A percentile compares a stretch with the other conserved stretches of the same genome.
Evolutionary conservation across 2,329 filamentous ascomycete species (phyloP).

Genomic region (Penicillium sp.): DNA sequence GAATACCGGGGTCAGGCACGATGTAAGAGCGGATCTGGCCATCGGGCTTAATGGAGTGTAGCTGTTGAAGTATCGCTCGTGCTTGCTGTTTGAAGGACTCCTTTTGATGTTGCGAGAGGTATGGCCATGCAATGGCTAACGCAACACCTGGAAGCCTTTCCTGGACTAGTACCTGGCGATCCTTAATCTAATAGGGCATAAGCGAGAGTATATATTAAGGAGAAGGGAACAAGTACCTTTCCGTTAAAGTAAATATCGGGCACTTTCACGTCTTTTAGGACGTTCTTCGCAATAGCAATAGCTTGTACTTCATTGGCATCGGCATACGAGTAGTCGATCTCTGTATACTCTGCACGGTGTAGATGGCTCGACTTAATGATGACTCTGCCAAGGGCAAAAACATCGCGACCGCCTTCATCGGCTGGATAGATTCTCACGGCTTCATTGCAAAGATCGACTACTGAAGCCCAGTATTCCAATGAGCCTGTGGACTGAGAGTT

Average conservation of each 20-base stretch:
- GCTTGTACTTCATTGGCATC: constrained; percentile 45
- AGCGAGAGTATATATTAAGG: not conserved
- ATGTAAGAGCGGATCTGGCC: constrained; percentile 19
- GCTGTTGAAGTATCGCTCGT: constrained; percentile 30
- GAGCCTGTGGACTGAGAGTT: constrained; percentile 54
- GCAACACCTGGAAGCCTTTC: constrained; percentile 41
- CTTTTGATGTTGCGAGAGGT: constrained; percentile 35
- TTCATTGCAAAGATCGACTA: constrained; percentile 33
- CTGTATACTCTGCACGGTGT: constrained; percentile 2
- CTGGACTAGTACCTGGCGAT: constrained; percentile 38
- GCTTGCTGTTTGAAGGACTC: constrained; percentile 38
- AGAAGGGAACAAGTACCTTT: constrained; percentile 30
- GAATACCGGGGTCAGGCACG: constrained; percentile 25
- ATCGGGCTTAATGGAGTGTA: constrained; percentile 28
- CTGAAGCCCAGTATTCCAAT: constrained; percentile 59
- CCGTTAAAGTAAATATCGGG: constrained; percentile 42
- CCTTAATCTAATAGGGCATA: constrained; percentile 34
- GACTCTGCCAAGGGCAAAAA: constrained; percentile 44
- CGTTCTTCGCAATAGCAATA: constrained; percentile 29
- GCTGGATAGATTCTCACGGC: constrained; percentile 33
- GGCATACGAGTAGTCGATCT: constrained; percentile 40
- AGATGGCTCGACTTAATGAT: constrained; percentile 43
- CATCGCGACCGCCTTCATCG: constrained; percentile 39
- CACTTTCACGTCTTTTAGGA: constrained; percentile 31
- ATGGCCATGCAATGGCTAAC: constrained; percentile 39